Percentiles rank a stretch among this genome's conserved stretches.
These are phyloP conservation scores for Neonectria magnoliae DNA, from an alignment of 2,329 filamentous ascomycete genomes.

Conservation along the genomic window DNA sequence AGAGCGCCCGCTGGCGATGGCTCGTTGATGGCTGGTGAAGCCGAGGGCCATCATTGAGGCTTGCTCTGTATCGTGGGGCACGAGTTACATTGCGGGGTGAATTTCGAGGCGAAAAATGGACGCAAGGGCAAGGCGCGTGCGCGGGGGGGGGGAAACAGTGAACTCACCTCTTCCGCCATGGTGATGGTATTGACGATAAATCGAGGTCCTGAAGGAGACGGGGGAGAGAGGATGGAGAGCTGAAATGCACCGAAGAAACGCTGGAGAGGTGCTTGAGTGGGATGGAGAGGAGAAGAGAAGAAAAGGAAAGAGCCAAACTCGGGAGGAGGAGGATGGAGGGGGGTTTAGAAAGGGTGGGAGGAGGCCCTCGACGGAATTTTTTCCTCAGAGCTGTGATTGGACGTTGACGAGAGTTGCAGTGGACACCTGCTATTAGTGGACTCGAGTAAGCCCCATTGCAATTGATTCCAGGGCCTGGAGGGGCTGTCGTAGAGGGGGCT, in stretches of 20 bases:
- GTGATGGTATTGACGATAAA: conserved; percentile 59
- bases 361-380: conserved; percentile 51
- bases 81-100: conserved; percentile 59
- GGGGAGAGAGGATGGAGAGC: conserved; percentile 38
- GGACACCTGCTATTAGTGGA: conserved; percentile 38
- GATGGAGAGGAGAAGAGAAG: conserved; percentile 46
- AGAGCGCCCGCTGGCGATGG: conserved; percentile 13
- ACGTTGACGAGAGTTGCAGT: conserved; percentile 39
- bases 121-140: conserved; percentile 43
- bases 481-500: conserved; percentile 12
- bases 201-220: conserved; percentile 44
- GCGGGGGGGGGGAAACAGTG: conserved; percentile 17
- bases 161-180: conserved; percentile 69
- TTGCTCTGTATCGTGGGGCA: conserved; percentile 48
- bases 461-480: conserved; percentile 14
- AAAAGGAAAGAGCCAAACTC: conserved; percentile 42
- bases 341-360: conserved; percentile 45
- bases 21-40: conserved; percentile 25
- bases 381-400: conserved; percentile 52
- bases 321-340: conserved; percentile 42
- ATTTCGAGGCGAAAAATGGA: conserved; percentile 48
- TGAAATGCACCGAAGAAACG: conserved; percentile 37
- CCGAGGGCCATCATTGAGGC: conserved; percentile 24
- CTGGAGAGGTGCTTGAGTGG: conserved; percentile 42
- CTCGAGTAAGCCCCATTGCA: conserved; percentile 32